Evolutionary conservation across 2,329 filamentous ascomycete genomes (phyloP).

Genomic region (Cytospora piceicola): DNA sequence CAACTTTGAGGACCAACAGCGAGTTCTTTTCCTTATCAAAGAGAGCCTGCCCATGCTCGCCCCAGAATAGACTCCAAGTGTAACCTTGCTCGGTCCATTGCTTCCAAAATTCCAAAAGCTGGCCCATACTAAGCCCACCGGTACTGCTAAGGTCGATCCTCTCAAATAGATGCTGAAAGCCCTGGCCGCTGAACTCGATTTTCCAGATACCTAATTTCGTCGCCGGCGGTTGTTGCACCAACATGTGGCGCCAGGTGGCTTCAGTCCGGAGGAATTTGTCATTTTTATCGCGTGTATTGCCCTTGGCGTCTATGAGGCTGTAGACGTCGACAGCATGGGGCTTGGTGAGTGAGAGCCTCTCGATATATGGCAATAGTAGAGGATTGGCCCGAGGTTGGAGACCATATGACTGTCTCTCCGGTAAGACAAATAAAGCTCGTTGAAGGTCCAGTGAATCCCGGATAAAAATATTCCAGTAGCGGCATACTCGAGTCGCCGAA

Average conservation of each 20-base stretch:
- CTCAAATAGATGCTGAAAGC: conserved; percentile 3
- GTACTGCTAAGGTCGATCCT: background rate
- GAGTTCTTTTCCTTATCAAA: conserved; percentile 11
- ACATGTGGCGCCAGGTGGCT: conserved; percentile 25
- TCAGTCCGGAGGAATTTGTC: background rate
- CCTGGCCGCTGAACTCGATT: conserved; percentile 9
- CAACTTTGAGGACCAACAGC: conserved; percentile 10
- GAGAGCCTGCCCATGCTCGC: background rate
- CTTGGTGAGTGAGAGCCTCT: background rate
- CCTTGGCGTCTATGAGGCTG: background rate
- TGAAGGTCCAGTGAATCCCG: conserved; percentile 17
- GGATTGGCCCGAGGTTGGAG: conserved; percentile 7
- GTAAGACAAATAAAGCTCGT: conserved; percentile 19
- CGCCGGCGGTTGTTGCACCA: conserved; percentile 25
- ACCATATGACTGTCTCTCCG: background rate
- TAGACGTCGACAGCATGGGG: background rate
- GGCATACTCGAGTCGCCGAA: conserved; percentile 31
- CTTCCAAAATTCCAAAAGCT: background rate
- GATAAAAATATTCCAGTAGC: conserved; percentile 25
- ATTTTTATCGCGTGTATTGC: background rate
- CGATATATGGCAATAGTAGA: background rate
- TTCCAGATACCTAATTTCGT: conserved; percentile 22
- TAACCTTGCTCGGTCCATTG: background rate
- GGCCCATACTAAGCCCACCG: background rate
- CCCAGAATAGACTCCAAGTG: conserved; percentile 8